A percentile compares a stretch with the other conserved stretches of the same genome.
Conservation (phyloP, 2,329 filamentous ascomycete species). For the Beauveria bassiana region DNA sequence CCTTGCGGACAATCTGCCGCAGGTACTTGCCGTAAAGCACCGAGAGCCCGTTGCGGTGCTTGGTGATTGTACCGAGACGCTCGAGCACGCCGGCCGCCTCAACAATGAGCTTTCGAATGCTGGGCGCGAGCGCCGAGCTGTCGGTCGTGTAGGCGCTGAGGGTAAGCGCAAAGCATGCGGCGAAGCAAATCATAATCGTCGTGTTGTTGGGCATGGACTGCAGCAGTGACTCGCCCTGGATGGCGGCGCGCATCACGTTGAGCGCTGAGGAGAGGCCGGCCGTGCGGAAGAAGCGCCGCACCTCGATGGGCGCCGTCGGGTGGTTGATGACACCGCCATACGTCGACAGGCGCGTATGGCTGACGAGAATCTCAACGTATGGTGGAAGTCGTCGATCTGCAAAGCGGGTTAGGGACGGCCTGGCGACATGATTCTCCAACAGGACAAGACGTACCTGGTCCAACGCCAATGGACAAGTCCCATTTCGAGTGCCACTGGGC, state of each 20-base stretch:
- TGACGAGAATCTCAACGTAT: constrained; percentile 68
- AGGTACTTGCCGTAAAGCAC: constrained; percentile 39
- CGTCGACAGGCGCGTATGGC: constrained; percentile 65
- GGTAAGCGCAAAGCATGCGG: constrained; percentile 60
- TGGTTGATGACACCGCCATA: constrained; percentile 70
- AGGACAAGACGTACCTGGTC: constrained; percentile 32
- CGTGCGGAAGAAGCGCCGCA: constrained; percentile 65
- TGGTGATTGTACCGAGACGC: constrained; percentile 57
- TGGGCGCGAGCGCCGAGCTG: constrained; percentile 52
- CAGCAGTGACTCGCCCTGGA: constrained; percentile 61
- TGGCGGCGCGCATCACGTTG: constrained; percentile 67
- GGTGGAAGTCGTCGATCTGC: constrained; percentile 53
- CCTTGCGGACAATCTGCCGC: constrained; percentile 34
- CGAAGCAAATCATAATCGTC: constrained; percentile 71
- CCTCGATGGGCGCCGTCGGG: constrained; percentile 60
- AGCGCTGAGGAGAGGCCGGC: constrained; percentile 63
- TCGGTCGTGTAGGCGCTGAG: constrained; percentile 52
- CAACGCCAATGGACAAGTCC: constrained; percentile 48
- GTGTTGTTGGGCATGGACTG: constrained; percentile 75
- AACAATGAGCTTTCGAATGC: constrained; percentile 56
- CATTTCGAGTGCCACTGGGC: constrained; percentile 57
- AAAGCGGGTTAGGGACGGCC: not conserved
- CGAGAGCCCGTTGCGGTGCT: constrained; percentile 60
- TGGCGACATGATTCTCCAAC: too few relatives aligned
- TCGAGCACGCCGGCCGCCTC: constrained; percentile 63